Evolutionary conservation across 768 basidiomycete genomes (phyloP).

Genomic region (Crepidotus variabilis): DNA sequence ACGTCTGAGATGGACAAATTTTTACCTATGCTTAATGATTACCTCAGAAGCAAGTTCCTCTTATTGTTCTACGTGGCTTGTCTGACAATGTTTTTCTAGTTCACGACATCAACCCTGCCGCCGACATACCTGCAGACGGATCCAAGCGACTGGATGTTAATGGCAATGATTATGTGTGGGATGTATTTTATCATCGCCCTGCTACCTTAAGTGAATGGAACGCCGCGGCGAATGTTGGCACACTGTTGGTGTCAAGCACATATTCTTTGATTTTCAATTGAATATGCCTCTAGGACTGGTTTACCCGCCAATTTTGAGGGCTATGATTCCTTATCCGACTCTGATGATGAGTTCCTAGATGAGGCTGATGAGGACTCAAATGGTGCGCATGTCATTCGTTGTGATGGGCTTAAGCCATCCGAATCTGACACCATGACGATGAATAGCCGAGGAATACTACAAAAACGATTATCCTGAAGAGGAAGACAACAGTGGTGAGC

Average conservation of each 20-base stretch:
- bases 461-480: conserved; percentile 85
- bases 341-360: conserved; percentile 52
- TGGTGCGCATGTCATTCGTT: conserved; percentile 36
- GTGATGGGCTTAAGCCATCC: conserved; percentile 1
- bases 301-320: conserved; percentile 55
- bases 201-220: conserved; percentile 59
- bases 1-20: conserved; percentile 76
- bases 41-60: conserved; percentile 50
- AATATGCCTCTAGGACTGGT: conserved; percentile 45
- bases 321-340: conserved; percentile 60
- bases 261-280: not conserved
- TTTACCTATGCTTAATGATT: conserved; percentile 72
- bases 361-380: conserved; percentile 86
- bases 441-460: conserved; percentile 74
- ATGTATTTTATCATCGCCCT: conserved; percentile 75
- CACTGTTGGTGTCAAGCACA: conserved; percentile 42
- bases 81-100: conserved; percentile 11
- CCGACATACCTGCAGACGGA: conserved; percentile 6
- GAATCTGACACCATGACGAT: conserved; percentile 1
- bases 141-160: conserved; percentile 5
- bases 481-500: conserved; percentile 52
- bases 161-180: conserved; percentile 73
- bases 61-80: conserved; percentile 13
- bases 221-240: conserved; percentile 51
- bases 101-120: conserved; percentile 15